A percentile compares a stretch with the other conserved stretches of the same genome.
phyloP scores from a whole-genome alignment of 2,329 filamentous ascomycete species.

The Diplodia intermedia region DNA sequence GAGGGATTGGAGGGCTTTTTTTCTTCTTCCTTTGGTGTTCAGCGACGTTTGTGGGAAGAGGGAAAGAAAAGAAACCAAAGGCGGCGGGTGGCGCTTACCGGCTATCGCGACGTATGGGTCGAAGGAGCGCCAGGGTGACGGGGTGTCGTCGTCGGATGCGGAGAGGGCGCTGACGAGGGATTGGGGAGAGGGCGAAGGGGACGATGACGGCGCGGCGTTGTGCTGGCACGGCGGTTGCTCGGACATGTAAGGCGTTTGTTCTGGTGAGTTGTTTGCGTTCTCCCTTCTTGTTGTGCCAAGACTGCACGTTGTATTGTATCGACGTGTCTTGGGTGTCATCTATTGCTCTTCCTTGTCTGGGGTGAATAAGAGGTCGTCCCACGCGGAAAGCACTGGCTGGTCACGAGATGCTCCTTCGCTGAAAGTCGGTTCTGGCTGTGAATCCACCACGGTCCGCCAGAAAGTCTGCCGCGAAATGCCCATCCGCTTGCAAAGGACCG shows the following conservation, averaged over 20 bases:
- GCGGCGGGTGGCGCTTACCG: neutral
- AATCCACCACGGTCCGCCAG: constrained; percentile 42
- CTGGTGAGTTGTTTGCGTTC: too few relatives aligned
- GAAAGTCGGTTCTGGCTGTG: neutral
- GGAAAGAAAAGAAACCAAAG: neutral
- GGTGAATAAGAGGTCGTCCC: too few relatives aligned
- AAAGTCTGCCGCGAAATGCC: constrained; percentile 30
- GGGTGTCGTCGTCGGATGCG: neutral
- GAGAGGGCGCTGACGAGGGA: neutral
- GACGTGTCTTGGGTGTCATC: too few relatives aligned
- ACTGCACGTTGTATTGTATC: too few relatives aligned
- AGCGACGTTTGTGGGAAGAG: neutral
- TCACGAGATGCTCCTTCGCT: too few relatives aligned
- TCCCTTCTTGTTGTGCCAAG: too few relatives aligned
- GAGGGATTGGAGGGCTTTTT: neutral
- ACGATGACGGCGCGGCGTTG: neutral
- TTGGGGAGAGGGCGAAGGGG: neutral
- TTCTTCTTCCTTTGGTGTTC: neutral
- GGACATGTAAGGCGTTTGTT: neutral
- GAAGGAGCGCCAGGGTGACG: neutral
- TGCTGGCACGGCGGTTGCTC: constrained; percentile 7
- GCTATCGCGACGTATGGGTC: constrained; percentile 5
- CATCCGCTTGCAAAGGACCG: neutral
- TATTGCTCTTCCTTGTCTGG: too few relatives aligned
- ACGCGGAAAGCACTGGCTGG: too few relatives aligned